These are phyloP conservation scores for Psidium friedrichsthalianum DNA, from an alignment of 345 rosid genomes.

Conservation along the genomic window DNA sequence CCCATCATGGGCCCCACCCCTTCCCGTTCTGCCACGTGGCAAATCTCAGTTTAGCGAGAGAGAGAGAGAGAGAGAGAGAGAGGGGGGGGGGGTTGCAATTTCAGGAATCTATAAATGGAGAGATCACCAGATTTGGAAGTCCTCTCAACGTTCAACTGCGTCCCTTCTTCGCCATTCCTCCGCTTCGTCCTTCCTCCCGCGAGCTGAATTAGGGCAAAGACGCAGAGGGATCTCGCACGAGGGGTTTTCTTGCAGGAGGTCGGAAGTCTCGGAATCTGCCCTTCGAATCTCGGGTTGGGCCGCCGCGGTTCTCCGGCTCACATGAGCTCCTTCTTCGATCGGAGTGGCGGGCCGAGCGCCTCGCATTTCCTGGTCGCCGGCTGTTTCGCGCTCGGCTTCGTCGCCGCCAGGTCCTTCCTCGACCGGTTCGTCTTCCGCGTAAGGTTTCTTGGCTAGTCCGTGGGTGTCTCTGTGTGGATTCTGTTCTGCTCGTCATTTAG, in stretches of 20 bases:
- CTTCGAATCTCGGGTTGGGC: neutral
- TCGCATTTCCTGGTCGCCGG: conserved; percentile 45
- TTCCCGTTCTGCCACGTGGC: neutral
- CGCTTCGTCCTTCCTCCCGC: neutral
- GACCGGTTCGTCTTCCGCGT: conserved; percentile 83
- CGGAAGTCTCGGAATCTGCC: neutral
- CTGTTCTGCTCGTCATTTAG: neutral
- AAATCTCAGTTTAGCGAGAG: neutral
- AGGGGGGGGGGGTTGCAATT: neutral
- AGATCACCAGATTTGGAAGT: neutral
- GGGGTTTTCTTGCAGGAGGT: neutral
- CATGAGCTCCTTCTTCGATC: neutral
- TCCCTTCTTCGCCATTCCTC: neutral
- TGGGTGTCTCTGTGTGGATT: neutral
- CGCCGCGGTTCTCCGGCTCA: neutral
- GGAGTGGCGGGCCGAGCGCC: conserved; percentile 21
- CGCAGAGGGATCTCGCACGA: neutral
- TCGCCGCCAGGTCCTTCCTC: conserved; percentile 50
- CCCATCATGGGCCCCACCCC: neutral
- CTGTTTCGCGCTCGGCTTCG: conserved; percentile 60
- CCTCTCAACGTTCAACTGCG: neutral
- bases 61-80: neutral
- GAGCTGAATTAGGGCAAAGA: neutral
- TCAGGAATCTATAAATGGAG: neutral
- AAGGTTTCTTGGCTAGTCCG: conserved; percentile 10